Percentiles rank a stretch among this genome's conserved stretches.
These are phyloP conservation scores for Pichia sp. DNA, from an alignment of 1,139 yeast species.

Conservation along the genomic window DNA sequence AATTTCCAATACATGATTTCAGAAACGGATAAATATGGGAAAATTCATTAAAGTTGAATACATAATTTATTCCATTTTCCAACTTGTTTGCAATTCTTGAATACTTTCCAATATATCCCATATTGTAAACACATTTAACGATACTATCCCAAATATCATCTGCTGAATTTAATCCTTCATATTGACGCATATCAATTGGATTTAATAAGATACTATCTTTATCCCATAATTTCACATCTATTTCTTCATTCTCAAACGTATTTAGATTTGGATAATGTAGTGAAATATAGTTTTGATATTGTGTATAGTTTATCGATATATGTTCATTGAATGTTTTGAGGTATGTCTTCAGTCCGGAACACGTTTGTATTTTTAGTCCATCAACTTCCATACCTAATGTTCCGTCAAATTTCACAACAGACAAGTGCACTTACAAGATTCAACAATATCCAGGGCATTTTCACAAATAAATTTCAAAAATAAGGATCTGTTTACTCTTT, in stretches of 20 bases:
- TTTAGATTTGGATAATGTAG: constrained; percentile 3
- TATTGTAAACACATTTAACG: constrained; percentile 3
- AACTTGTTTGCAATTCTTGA: constrained; percentile 10
- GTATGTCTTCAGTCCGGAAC: neutral
- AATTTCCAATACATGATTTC: constrained; percentile 4
- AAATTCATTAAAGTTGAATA: constrained; percentile 13
- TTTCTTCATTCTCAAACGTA: neutral
- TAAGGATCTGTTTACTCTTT: too few relatives aligned
- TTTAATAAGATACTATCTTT: constrained; percentile 2
- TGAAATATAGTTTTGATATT: constrained; percentile 1
- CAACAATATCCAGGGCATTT: too few relatives aligned
- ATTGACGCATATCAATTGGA: constrained; percentile 3
- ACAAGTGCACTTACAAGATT: too few relatives aligned
- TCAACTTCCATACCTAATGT: neutral
- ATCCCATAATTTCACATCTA: neutral
- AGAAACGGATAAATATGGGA: constrained; percentile 13
- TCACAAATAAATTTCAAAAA: too few relatives aligned
- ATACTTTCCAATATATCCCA: constrained; percentile 14
- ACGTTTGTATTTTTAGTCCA: neutral
- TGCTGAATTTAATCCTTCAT: constrained; percentile 3
- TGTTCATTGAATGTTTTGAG: neutral
- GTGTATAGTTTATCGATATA: neutral
- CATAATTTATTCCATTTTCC: constrained; percentile 8
- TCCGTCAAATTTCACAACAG: too few relatives aligned
- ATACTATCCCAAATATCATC: constrained; percentile 12